Evolutionary conservation across 2,329 filamentous ascomycete genomes (phyloP), one percentile per base, ranked within the genome.

Genomic region (Cladosporium sphaerospermum): DNA sequence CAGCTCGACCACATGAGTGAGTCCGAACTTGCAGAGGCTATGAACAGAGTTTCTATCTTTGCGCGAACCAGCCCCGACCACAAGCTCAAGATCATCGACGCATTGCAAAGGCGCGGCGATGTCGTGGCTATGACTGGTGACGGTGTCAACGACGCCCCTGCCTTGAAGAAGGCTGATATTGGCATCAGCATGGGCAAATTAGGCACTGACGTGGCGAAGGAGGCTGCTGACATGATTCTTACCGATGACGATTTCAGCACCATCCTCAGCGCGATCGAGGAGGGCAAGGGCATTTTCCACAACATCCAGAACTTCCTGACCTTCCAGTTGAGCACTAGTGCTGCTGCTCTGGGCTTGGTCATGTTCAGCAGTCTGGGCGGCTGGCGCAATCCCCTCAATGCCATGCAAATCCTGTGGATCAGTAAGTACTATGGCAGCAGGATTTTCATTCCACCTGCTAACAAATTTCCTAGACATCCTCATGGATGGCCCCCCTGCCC

Each of bases 391-490:
- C 95, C 93, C 43, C 78, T 99, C 56, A 99, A 99, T 69, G 90
- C 93, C 46, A 99, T 99, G 93, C 93, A 99, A 74, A 99, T 99
- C 75, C 80, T 99, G 40, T 99, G 93, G 93, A 99, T 99, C 66
- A 99, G 92, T 96, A 75, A 75, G 89, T 81, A 10, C 34, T 45
- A 19, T 11, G 33, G 56, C 50, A 63, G 53, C 58, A 52, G 45
- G 8, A 9, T 34, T 9, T 13, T 4, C 31, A 14, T 36, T 19
- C 18, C 43, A 55, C 13, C 5, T 47, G 57, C 67, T 71, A 64
- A 71, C 59, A 31, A 31, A 7, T 45, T 3, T 18, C 45, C 13
- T 62, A 97, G 92, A 99, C 69, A 97, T 99, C 67, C 91, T 99
- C 63, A 99, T 99, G 95, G 95, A 99, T 71, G 93, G 95, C 9